Evolutionary conservation across 352 stramenopile genomes (phyloP), one percentile per base, ranked within the genome.

Genomic region (Aphanomyces astaci): DNA sequence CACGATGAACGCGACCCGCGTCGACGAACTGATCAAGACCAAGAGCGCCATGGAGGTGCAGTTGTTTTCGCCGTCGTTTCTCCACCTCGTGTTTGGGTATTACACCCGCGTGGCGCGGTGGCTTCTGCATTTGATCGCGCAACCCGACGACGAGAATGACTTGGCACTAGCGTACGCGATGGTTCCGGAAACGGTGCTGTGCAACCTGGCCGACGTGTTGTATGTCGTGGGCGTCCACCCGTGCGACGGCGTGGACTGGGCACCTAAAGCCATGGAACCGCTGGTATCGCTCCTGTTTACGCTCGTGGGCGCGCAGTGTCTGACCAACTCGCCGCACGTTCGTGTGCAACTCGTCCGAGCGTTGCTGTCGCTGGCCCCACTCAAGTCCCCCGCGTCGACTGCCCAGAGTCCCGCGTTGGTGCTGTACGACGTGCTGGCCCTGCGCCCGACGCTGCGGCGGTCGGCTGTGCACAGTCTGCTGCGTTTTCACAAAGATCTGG

Each of bases 401-500:
- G 78, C 80, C 22, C 72, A 72, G 28, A 77, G 78, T 65, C 30
- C 31, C 22, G 11, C 56, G 39, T 39, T 64, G 2, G 49, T 73
- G 0, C 56, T 84, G 32, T 73, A 80, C 7, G 28, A 64, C 1
- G 73, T 86, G 2, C 82, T 92, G 40, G 67, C 79, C 22, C 63
- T 59, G 0, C 78, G 78, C n/a, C 19, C 64, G 24, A 48, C 89
- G 2, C 72, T 92, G 9, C 76, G 72, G 0, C 40, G 70, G 11
- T 81, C 45, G 27, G 51, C 82, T 17, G 75, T 86, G 36, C 66
- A 63, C 40, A 76, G 77, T 4, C 67, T 92, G 5, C 62, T 92
- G 5, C 76, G 79, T 22, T 92, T 90, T 63, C 81, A 92, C 66
- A 73, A 76, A 17, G 80, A 92, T 45, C 86, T 92, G 80, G 84